Evolutionary conservation across 306 rosid genomes (phyloP).

Genomic region (Styphnolobium japonicum): DNA sequence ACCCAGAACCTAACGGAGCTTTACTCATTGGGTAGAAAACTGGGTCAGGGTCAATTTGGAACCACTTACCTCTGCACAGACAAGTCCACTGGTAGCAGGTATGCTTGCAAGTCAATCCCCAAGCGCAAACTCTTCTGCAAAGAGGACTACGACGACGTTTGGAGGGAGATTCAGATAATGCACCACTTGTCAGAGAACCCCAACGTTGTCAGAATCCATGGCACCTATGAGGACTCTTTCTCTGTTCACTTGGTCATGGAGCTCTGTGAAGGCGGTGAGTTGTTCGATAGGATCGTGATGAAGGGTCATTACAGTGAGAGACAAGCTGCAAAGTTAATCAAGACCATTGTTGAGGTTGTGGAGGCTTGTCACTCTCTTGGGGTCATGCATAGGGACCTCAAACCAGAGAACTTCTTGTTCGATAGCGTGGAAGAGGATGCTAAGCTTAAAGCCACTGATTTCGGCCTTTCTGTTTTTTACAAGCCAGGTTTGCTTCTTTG

Average conservation of each 20-base stretch:
- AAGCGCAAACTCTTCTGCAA: conserved; percentile 46
- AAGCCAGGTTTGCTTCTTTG: conserved; percentile 42
- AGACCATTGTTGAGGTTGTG: conserved; percentile 50
- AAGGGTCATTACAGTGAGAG: conserved; percentile 61
- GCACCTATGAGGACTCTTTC: conserved; percentile 39
- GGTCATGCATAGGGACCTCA: conserved; percentile 61
- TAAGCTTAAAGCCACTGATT: conserved; percentile 52
- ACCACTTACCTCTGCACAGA: conserved; percentile 46
- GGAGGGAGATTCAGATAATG: conserved; percentile 72
- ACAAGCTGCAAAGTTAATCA: conserved; percentile 41
- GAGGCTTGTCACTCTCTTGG: conserved; percentile 59
- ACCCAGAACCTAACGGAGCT: conserved; percentile 33
- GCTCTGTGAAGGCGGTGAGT: conserved; percentile 52
- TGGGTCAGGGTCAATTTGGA: conserved; percentile 63
- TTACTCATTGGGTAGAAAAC: conserved; percentile 44
- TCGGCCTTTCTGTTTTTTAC: conserved; percentile 51
- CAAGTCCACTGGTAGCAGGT: conserved; percentile 17
- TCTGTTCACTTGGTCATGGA: conserved; percentile 62
- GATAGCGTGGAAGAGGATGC: conserved; percentile 51
- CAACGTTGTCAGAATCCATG: conserved; percentile 47
- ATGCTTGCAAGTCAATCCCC: conserved; percentile 57
- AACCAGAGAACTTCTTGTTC: conserved; percentile 56
- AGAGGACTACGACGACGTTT: conserved; percentile 59
- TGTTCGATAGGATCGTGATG: conserved; percentile 52
- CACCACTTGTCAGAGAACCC: conserved; percentile 49